Base-by-base conservation (phyloP, 129 eudicot species). In the Solidago caesia region DNA sequence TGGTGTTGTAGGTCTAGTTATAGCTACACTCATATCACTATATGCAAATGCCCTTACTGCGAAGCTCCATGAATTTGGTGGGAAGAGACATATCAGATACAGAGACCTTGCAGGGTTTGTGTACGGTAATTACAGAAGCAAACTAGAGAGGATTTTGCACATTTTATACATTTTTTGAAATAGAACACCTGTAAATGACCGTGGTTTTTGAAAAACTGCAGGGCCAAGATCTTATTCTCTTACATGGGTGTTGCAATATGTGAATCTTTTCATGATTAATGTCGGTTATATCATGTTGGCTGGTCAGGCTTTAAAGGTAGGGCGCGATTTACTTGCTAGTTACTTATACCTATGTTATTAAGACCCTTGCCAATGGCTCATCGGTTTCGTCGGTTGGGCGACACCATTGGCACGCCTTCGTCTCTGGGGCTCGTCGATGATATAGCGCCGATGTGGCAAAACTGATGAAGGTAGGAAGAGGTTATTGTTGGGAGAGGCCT, bases 71-170 rank as follows among this genome's bases (percentile, higher is more conserved):
- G 96, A 95, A 71, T 81, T 57, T 80, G 99, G 97, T 25, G 99
- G 99, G 7, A 95, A 77, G 79, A 89, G 99, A 68, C 96, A 85
- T 77, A 95, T 95, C 80, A 81, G 99, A 84, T 95, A 95, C 75
- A 84, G 96, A 83, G 99, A 95, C 78, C 96, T 95, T 77, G 97
- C 96, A 55, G 96, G 96, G 76, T 89, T 75, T 68, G 81, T 95
- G 55, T 91, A 91, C 47, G 99, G 99, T 75, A 70, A 75, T 62
- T 39, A 61, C 41, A 21, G 48, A 74, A 29, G 11, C 25, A 63
- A 10, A 49, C 5, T 51, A 11, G 2, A 3, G 2, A 71, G 47
- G 2, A 12, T 65, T 44, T 52, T 48, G 6, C 55, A 44, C 33
- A 21, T 4, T 75, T 21, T 72, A 47, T 15, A 51, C 49, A 52